phyloP scores from a whole-genome alignment of 2,329 filamentous ascomycete genomes.

The Rutstroemia sydowiana region DNA sequence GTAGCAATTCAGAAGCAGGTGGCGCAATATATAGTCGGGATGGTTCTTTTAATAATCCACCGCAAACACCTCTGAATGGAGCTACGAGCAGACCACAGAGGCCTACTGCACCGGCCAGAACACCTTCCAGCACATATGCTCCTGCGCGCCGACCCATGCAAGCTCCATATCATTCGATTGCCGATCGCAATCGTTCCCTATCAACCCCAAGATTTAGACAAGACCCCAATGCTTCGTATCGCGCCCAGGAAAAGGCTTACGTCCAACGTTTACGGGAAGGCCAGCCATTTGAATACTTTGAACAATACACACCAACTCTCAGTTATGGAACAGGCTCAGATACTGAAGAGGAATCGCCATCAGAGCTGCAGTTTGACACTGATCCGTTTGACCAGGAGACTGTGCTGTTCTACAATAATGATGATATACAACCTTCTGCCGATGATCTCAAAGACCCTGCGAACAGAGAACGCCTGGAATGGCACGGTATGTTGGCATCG shows the following conservation, averaged over 20 bases:
- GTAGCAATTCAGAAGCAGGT: slow-evolving; percentile 33
- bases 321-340: slow-evolving; percentile 68
- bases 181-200: slow-evolving; percentile 44
- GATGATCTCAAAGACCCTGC: slow-evolving; percentile 85
- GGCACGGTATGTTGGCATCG: slow-evolving; percentile 96
- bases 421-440: slow-evolving; percentile 78
- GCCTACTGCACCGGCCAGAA: slow-evolving; percentile 61
- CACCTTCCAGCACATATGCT: slow-evolving; percentile 74
- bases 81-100: slow-evolving; percentile 52
- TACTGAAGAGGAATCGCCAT: slow-evolving; percentile 84
- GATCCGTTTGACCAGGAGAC: slow-evolving; percentile 88
- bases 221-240: slow-evolving; percentile 66
- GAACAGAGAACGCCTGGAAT: slow-evolving; percentile 86
- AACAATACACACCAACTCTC: slow-evolving; percentile 61
- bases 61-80: slow-evolving; percentile 35
- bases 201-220: slow-evolving; percentile 48
- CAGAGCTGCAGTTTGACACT: slow-evolving; percentile 72
- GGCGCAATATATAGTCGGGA: slow-evolving; percentile 15
- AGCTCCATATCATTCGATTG: slow-evolving; percentile 37
- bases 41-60: slow-evolving; percentile 20
- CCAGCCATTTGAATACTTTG: slow-evolving; percentile 42
- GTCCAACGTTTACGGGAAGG: slow-evolving; percentile 86
- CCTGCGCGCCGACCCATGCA: slow-evolving; percentile 48
- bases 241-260: slow-evolving; percentile 89
- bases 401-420: slow-evolving; percentile 85